phyloP scores from a whole-genome alignment of 2,329 filamentous ascomycete species.

The Tolypocladium tropicale region DNA sequence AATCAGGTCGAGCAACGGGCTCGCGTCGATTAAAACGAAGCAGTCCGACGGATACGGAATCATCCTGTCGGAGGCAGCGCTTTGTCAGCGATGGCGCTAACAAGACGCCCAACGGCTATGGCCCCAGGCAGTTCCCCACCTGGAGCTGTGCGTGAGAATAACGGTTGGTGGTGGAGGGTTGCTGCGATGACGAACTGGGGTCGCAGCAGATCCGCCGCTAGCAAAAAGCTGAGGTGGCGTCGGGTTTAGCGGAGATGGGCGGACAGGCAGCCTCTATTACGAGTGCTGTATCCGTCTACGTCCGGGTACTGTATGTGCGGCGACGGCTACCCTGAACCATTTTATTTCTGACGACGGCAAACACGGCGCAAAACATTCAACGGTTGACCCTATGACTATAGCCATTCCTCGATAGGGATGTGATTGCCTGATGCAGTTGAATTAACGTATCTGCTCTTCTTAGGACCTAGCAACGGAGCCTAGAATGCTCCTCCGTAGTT shows the following conservation, averaged over 20 bases:
- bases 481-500: too few species aligned
- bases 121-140: not conserved
- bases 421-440: not conserved
- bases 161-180: too few species aligned
- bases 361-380: not conserved
- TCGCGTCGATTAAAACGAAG: not conserved
- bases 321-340: not conserved
- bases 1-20: not conserved
- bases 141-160: not conserved
- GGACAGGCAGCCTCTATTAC: not conserved
- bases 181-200: not conserved
- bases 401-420: not conserved
- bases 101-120: not conserved
- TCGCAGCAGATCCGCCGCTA: not conserved
- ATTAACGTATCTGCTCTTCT: not conserved
- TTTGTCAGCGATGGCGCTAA: constrained; percentile 7
- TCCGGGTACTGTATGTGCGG: not conserved
- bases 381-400: not conserved
- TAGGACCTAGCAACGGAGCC: not conserved
- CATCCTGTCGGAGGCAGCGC: not conserved
- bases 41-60: not conserved
- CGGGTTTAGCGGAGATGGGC: constrained; percentile 3
- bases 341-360: not conserved
- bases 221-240: not conserved
- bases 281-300: too few species aligned